phyloP scores from a whole-genome alignment of 2,329 filamentous ascomycete species.

The Elsinoe batatas region DNA sequence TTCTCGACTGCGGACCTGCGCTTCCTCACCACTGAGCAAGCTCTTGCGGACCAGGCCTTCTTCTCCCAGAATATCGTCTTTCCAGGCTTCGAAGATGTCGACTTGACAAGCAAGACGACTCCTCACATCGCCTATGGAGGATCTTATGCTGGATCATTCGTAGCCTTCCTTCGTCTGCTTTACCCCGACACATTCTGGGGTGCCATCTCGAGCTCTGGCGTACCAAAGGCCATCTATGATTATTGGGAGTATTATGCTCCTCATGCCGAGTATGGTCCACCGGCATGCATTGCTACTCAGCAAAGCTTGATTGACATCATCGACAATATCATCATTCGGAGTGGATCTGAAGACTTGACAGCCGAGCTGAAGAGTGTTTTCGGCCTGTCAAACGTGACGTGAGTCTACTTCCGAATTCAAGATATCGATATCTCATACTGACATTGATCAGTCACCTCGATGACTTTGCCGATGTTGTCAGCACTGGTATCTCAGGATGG shows the following conservation, averaged over 20 bases:
- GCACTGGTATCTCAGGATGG: slow-evolving; percentile 28
- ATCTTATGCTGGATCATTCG: slow-evolving; percentile 72
- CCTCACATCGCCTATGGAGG: slow-evolving; percentile 76
- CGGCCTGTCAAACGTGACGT: slow-evolving; percentile 39
- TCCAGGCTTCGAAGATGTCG: slow-evolving; percentile 54
- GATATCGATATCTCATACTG: background rate
- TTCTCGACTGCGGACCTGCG: slow-evolving; percentile 61
- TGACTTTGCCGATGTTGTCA: slow-evolving; percentile 45
- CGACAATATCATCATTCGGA: slow-evolving; percentile 47
- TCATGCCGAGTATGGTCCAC: slow-evolving; percentile 45
- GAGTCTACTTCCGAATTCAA: background rate
- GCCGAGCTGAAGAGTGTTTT: slow-evolving; percentile 45
- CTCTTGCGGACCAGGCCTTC: slow-evolving; percentile 69
- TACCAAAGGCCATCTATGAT: slow-evolving; percentile 66
- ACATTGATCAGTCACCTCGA: slow-evolving; percentile 28
- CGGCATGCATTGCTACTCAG: slow-evolving; percentile 54
- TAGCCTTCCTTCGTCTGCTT: slow-evolving; percentile 61
- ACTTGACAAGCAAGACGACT: slow-evolving; percentile 55
- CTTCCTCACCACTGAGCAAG: slow-evolving; percentile 76
- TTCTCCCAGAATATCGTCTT: slow-evolving; percentile 67
- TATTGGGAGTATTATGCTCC: slow-evolving; percentile 61
- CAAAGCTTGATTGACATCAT: slow-evolving; percentile 51
- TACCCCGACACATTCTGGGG: slow-evolving; percentile 75
- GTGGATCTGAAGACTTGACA: slow-evolving; percentile 34
- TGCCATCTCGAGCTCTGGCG: slow-evolving; percentile 69